phyloP scores from a whole-genome alignment of 2,329 filamentous ascomycete genomes.

The Phialophora tarda region DNA sequence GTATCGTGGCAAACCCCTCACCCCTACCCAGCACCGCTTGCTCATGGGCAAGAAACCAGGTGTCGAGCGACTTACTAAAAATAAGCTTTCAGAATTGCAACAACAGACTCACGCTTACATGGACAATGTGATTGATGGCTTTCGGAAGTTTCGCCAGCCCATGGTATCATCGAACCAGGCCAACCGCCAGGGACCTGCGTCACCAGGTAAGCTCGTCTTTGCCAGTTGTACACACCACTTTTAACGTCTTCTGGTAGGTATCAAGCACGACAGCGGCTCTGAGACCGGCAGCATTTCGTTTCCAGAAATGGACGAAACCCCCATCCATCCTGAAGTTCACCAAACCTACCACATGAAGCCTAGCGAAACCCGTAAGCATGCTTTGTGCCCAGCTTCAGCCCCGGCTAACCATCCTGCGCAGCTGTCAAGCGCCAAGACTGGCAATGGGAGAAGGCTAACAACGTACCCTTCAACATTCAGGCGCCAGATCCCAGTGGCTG shows the following conservation, averaged over 20 bases:
- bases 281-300: conserved; percentile 3
- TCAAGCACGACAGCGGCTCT: not conserved
- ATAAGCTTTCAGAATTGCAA: conserved; percentile 2
- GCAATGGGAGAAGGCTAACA: not conserved
- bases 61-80: conserved; percentile 2
- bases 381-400: not conserved
- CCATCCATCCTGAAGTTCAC: not conserved
- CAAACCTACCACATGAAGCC: not conserved
- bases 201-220: not conserved
- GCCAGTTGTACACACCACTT: not conserved
- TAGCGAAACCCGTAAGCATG: not conserved
- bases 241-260: not conserved
- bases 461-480: not conserved
- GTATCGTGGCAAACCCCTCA: conserved; percentile 1
- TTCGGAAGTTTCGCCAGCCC: conserved; percentile 12
- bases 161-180: not conserved
- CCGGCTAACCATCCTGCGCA: not conserved
- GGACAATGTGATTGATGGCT: conserved; percentile 28
- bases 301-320: conserved; percentile 5
- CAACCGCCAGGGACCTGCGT: not conserved
- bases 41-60: conserved; percentile 13
- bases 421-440: not conserved
- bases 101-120: conserved; percentile 25
- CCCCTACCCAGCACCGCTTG: conserved; percentile 25
- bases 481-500: not conserved